These are phyloP conservation scores for Eleusine coracana DNA, from an alignment of 176 grass and related monocot species.

Conservation along the genomic window DNA sequence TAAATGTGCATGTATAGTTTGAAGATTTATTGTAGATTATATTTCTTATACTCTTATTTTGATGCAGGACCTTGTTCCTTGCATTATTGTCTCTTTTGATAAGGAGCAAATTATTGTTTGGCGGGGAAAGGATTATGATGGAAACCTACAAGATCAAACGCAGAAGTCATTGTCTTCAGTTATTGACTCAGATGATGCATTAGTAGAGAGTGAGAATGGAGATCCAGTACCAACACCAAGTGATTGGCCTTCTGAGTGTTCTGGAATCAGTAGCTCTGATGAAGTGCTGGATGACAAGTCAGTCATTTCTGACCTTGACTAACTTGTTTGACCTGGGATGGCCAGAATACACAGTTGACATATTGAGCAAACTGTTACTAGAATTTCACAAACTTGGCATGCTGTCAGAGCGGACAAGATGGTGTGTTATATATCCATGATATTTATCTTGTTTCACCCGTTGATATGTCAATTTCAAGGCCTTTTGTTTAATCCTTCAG, in stretches of 20 bases:
- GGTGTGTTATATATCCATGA: not conserved
- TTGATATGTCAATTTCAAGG: not conserved
- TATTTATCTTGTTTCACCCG: not conserved
- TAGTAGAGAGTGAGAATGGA: slow-evolving; percentile 33
- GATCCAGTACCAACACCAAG: slow-evolving; percentile 33
- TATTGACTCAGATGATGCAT: slow-evolving; percentile 36
- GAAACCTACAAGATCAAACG: slow-evolving; percentile 30
- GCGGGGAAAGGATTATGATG: slow-evolving; percentile 67
- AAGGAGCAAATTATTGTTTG: slow-evolving; percentile 89
- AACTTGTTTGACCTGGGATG: slow-evolving; percentile 18
- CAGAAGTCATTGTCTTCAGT: slow-evolving; percentile 32
- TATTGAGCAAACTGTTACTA: not conserved
- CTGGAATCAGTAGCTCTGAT: slow-evolving; percentile 27
- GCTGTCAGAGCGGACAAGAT: not conserved
- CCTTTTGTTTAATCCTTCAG: not conserved
- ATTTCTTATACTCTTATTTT: slow-evolving; percentile 2
- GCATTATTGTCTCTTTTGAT: slow-evolving; percentile 74
- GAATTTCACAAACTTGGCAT: not conserved
- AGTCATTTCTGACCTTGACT: slow-evolving; percentile 18
- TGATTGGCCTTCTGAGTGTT: slow-evolving; percentile 29
- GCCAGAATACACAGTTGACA: not conserved
- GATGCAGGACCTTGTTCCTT: slow-evolving; percentile 80
- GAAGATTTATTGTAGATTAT: slow-evolving; percentile 16
- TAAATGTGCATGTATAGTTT: not conserved
- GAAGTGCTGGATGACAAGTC: slow-evolving; percentile 43